Evolutionary conservation across 257 asterid species (phyloP), one percentile per base, ranked within the genome.

Genomic region (Knoxia roxburghii): DNA sequence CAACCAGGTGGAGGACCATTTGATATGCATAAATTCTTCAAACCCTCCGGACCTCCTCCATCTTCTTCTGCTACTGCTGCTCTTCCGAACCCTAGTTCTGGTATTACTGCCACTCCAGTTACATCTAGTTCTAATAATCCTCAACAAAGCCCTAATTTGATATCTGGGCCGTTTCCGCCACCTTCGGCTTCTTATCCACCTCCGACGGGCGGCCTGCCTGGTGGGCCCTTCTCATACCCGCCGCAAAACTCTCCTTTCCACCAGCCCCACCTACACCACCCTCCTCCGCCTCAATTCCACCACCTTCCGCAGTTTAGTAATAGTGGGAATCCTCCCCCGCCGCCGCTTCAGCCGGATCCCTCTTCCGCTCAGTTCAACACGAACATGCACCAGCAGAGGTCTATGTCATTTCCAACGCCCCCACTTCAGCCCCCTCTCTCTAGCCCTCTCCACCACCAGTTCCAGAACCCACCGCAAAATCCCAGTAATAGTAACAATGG

Each of bases 171-270:
- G 5, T 77, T 75, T 9, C 84, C 88, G 5, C 84, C 79, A 7
- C 97, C 97, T 20, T 81, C 93, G 9, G 88, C 96, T 26, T 87
- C 97, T 26, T 85, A 88, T 71, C 96, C 96, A 20, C 95, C 92
- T 11, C 97, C 95, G 18, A 72, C 86, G 29, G 78, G 71, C 26
- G 80, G 79, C 13, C 40, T 73, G n/a, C 21, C 77, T 67, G 81
- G 76, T 11, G 79, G 86, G 43, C 78, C 85, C 1, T 90, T 76
- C 68, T 58, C 88, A 0, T 86, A 78, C 65, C 67, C 86, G 6
- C 90, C 87, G 0, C 97, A 82, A 61, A 56, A 86, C 23, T 57
- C 87, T 8, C 84, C 84, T 0, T 86, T 71, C 72, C 85, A 77
- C 73, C 84, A 57, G 76, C 41, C 9, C 72, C 85, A 77, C 73